Conservation (phyloP, 495 filamentous ascomycete species). For the Clavariopsis aquatica region DNA sequence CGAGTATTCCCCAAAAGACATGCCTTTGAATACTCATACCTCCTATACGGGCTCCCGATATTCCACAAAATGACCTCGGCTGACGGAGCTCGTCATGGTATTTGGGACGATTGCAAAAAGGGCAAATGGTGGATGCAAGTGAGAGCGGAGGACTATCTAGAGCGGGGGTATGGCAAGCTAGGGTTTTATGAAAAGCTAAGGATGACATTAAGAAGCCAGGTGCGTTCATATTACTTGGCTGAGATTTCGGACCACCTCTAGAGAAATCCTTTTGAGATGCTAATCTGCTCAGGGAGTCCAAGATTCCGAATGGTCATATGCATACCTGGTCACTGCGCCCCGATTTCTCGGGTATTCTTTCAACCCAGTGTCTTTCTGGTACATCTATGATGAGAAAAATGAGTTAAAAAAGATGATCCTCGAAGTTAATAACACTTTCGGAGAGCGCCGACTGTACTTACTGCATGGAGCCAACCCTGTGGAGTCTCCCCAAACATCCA, state of each 20-base stretch:
- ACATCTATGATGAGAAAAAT: constrained; percentile 63
- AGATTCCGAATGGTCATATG: constrained; percentile 57
- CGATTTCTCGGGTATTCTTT: constrained; percentile 70
- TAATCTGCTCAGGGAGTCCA: constrained; percentile 49
- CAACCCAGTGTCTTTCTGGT: constrained; percentile 81
- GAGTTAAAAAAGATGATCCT: constrained; percentile 67
- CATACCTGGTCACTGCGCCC: constrained; percentile 70
- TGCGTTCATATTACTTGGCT: constrained; percentile 21
- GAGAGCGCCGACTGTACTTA: constrained; percentile 67
- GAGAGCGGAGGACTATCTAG: constrained; percentile 61
- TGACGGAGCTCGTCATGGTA: constrained; percentile 36
- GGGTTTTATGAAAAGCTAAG: constrained; percentile 61
- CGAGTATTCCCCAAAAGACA: constrained; percentile 64
- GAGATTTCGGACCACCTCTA: background rate
- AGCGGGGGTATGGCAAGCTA: constrained; percentile 50
- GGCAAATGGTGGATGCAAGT: constrained; percentile 56
- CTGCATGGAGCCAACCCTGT: constrained; percentile 41
- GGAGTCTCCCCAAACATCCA: constrained; percentile 32
- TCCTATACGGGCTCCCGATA: constrained; percentile 67
- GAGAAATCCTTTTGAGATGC: background rate
- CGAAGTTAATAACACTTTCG: constrained; percentile 80
- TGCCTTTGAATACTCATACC: constrained; percentile 65
- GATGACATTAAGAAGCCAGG: constrained; percentile 56
- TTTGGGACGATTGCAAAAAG: constrained; percentile 20
- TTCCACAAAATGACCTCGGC: constrained; percentile 57